Base-by-base conservation (phyloP, 2,329 filamentous ascomycete genomes). In the Apiospora saccharicola region DNA sequence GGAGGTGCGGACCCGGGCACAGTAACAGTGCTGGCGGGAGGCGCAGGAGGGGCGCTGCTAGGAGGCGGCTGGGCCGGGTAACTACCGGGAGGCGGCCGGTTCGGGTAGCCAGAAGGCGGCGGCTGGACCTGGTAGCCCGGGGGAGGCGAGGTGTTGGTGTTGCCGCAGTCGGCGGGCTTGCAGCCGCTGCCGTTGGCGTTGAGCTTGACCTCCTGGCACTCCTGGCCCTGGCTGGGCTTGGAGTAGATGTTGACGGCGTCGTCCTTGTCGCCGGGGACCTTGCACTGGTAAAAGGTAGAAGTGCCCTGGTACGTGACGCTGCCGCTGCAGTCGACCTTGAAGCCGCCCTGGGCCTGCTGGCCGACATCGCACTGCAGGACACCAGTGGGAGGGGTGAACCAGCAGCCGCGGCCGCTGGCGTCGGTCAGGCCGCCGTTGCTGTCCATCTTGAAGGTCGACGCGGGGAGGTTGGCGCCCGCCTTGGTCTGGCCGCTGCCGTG, bases 301-400 rank as follows among this genome's bases (percentile, higher is more conserved):
- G 83, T 85, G 68, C 86, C 86, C 44, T 88, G 82, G 80, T 86
- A 88, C 3, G 83, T 83, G 24, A 93, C 78, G 8, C 79, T 77
- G 47, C 90, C 90, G 73, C 87, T 81, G 37, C 86, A 86, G 64
- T 81, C 83, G 72, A 92, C 84, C 13, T 83, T 82, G 81, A 92
- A 93, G 43, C 90, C 90, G 43, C 84, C 77, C 30, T 83, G 85
- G 12, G 88, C 85, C 19, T 76, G 74, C 16, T 86, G 87, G 67
- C 87, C 87, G n/a, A 77, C 75, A 75, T 93, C 90, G 76, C 91
- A 92, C 78, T 92, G 90, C 72, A 90, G 88, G 67, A 91, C 88
- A 37, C 84, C 86, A 0, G 89, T 90, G 0, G 87, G 86, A 49
- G 86, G 84, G 74, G 90, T 92, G 77, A 92, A 82, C 80, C 91